Base-by-base conservation (phyloP, 768 basidiomycete species). In the Hysterangium stoloniferum region DNA sequence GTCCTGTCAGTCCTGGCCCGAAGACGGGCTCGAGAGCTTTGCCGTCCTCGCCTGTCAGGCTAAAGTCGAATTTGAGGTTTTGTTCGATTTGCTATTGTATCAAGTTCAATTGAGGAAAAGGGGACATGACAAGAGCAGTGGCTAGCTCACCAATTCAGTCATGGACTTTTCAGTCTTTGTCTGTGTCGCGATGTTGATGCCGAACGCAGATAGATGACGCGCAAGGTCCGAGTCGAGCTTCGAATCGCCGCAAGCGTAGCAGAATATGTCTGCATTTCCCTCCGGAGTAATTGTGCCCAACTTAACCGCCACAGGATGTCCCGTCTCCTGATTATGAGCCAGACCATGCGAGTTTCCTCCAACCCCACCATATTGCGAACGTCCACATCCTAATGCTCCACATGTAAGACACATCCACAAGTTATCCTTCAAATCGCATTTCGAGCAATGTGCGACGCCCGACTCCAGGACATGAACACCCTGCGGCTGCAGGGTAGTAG, bases 211-310 rank as follows among this genome's bases (percentile, higher is more conserved):
- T 2, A 98, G 75, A 66, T 98, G 95, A 0, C 61, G 53, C 0
- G 79, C 71, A 8, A 98, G 65, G 6, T 85, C 78, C 0, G 84
- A 87, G 61, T 96, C 91, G 4, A 83, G 61, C 58, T 77, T 82
- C 1, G 86, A 73, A 56, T 97, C 94, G 57, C 95, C 77, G 63
- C 95, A 98, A 0, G 71, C 63, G 61, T 99, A 98, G 64, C 96
- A 99, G 63, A 94, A 94, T 31, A 97, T 78, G 60, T 98, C 95
- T 89, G 89, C 95, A 1, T 71, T 77, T 2, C 95, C 95, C 61
- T 98, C 94, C 0, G 96, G 88, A 1, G 94, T 94, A 56, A 99
- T 96, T 0, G 95, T 98, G 0, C 96, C 96, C 0, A 97, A 71
- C 64, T 98, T 99, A 29, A 97, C 93, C 48, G 84, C 85, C 19